These are phyloP conservation scores for Gentiana dahurica DNA, from an alignment of 257 asterid genomes.

Conservation along the genomic window DNA sequence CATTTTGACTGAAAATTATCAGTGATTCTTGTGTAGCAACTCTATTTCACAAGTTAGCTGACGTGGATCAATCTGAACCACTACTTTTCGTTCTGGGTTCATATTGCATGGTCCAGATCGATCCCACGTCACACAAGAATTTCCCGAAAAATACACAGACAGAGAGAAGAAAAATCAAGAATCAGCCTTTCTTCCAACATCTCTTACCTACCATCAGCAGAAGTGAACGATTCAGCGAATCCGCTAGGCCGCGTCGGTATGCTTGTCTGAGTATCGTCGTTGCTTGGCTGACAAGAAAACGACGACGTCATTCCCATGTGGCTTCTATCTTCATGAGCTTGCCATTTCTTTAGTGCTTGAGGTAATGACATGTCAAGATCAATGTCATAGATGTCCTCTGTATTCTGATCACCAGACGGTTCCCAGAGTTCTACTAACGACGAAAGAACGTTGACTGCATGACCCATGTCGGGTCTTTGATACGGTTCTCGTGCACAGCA, in stretches of 20 bases:
- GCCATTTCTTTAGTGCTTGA: slow-evolving; percentile 91
- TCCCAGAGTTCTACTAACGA: slow-evolving; percentile 87
- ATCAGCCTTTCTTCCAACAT: neutral
- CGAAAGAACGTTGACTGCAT: slow-evolving; percentile 79
- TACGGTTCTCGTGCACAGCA: slow-evolving; percentile 88
- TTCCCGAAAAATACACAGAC: too few species aligned
- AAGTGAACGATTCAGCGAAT: slow-evolving; percentile 74
- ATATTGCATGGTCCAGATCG: too few species aligned
- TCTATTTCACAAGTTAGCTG: too few species aligned
- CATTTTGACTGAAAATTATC: too few species aligned
- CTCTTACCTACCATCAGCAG: slow-evolving; percentile 75
- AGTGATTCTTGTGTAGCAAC: too few species aligned
- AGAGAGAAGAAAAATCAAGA: too few species aligned
- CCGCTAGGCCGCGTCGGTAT: slow-evolving; percentile 80
- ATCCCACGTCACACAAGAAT: too few species aligned
- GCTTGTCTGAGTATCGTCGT: slow-evolving; percentile 82
- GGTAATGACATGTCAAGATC: slow-evolving; percentile 91
- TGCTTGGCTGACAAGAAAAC: slow-evolving; percentile 66
- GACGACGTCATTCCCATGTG: slow-evolving; percentile 53
- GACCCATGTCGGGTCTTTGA: slow-evolving; percentile 95
- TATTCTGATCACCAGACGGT: slow-evolving; percentile 40
- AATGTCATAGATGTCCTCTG: slow-evolving; percentile 67
- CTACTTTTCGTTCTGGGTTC: too few species aligned
- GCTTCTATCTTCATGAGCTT: slow-evolving; percentile 60
- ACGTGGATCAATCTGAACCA: too few species aligned